phyloP scores from a whole-genome alignment of 1,139 yeast genomes.

The Meyerozyma carpophila region DNA sequence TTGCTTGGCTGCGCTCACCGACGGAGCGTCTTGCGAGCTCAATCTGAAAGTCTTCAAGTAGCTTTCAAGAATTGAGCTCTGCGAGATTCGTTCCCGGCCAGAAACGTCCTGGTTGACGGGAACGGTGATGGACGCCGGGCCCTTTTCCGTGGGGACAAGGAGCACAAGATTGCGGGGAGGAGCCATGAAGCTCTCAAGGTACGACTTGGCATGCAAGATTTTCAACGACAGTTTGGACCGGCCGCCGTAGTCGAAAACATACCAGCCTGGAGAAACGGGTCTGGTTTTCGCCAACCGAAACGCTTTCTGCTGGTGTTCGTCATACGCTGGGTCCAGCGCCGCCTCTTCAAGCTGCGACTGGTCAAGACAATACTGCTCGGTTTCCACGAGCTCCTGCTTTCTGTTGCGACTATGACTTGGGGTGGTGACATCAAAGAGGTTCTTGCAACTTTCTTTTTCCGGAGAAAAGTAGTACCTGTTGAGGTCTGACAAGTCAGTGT shows the following conservation, averaged over 20 bases:
- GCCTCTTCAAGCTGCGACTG: slow-evolving; percentile 18
- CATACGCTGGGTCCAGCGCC: neutral
- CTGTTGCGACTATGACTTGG: slow-evolving; percentile 11
- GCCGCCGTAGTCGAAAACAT: slow-evolving; percentile 29
- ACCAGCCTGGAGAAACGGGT: slow-evolving; percentile 28
- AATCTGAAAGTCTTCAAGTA: neutral
- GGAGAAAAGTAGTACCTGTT: slow-evolving; percentile 13
- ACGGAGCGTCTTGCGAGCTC: neutral
- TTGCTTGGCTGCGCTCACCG: neutral
- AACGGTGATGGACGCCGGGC: slow-evolving; percentile 5
- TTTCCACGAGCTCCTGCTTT: slow-evolving; percentile 13
- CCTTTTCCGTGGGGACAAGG: slow-evolving; percentile 13
- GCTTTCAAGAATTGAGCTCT: neutral
- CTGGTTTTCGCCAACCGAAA: neutral
- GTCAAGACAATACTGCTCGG: slow-evolving; percentile 22
- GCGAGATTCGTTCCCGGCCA: neutral
- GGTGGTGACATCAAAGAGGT: slow-evolving; percentile 17
- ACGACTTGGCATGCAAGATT: slow-evolving; percentile 31
- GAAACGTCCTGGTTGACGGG: slow-evolving; percentile 9
- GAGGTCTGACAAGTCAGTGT: slow-evolving; percentile 23
- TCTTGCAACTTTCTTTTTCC: slow-evolving; percentile 16
- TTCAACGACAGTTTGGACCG: slow-evolving; percentile 24
- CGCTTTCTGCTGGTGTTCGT: neutral
- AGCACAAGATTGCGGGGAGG: slow-evolving; percentile 35
- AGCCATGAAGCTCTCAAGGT: slow-evolving; percentile 39